phyloP scores from a whole-genome alignment of 2,329 filamentous ascomycete genomes.

The Fusarium sp. region DNA sequence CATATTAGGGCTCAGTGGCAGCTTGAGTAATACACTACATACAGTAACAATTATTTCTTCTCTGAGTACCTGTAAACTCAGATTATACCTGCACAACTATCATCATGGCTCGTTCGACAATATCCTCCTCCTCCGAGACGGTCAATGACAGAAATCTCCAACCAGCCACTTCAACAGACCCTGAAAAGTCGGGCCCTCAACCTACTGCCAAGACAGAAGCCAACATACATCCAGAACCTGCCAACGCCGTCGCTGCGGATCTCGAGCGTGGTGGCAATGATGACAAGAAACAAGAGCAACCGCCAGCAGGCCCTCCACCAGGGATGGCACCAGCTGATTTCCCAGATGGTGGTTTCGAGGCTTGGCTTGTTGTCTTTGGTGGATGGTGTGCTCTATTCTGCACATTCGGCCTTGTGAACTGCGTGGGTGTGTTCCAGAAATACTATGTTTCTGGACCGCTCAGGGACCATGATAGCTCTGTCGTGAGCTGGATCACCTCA shows the following conservation, averaged over 20 bases:
- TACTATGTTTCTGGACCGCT: constrained; percentile 65
- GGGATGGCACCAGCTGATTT: constrained; percentile 60
- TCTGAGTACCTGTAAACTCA: not conserved
- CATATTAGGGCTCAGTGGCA: not conserved
- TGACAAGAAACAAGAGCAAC: constrained; percentile 24
- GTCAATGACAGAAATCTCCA: constrained; percentile 31
- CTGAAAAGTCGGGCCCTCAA: constrained; percentile 21
- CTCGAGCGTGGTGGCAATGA: constrained; percentile 30
- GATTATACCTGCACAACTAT: not conserved
- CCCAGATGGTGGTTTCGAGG: constrained; percentile 66
- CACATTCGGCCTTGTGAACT: constrained; percentile 57
- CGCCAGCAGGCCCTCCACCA: constrained; percentile 39
- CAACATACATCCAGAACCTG: constrained; percentile 41
- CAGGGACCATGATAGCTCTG: constrained; percentile 57
- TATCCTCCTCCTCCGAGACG: constrained; percentile 41
- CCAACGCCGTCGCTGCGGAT: constrained; percentile 44
- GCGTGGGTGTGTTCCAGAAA: constrained; percentile 64
- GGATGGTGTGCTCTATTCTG: constrained; percentile 56
- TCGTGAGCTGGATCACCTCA: constrained; percentile 69
- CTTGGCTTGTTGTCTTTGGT: constrained; percentile 66
- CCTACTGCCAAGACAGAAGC: constrained; percentile 17
- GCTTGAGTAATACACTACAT: not conserved
- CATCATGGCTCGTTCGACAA: constrained; percentile 38
- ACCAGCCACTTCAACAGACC: constrained; percentile 6
- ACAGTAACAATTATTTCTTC: not conserved